Evolutionary conservation across 257 asterid species (phyloP), one percentile per base, ranked within the genome.

Genomic region (Verbena officinalis): DNA sequence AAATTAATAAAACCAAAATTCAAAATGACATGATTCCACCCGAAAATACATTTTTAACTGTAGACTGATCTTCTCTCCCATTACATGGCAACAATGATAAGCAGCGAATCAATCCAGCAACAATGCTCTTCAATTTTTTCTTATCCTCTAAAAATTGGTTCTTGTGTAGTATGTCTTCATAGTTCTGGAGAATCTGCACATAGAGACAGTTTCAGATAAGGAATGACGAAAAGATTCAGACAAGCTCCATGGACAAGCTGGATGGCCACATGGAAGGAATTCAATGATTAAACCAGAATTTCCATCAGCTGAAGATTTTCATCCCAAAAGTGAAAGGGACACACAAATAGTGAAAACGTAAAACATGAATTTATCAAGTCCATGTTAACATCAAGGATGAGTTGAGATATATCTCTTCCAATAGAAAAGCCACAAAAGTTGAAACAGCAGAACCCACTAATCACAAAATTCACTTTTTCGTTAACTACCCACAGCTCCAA

Each of bases 91-190:
- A 76, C 69, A 94, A 59, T 48, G 82, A 76, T 77, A 94, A 80
- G 89, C 99, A 90, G 72, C 79, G 95, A 48, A 75, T 73, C 73
- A 94, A 68, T 70, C 96, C 97, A 71, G 83, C 59, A 39, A 94
- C 88, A 13, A 76, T 74, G 64, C 65, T 78, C 86, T 83, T 88
- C 62, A 93, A 73, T 76, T 85, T 90, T 77, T 80, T 71, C 79
- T 79, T 91, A 51, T 90, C 97, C 73, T 84, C 95, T 55, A 94
- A 74, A 75, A 86, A 78, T 50, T 78, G 95, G 76, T 88, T 90
- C 81, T 78, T 94, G 73, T 65, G 86, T 59, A 94, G 61, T 69
- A 90, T 74, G 57, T 72, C 86, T 62, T 74, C 83, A 60, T 84
- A 94, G 60, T 83, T 88, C 30, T 78, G 87, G 59, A 94, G 93